Evolutionary conservation across 345 rosid species (phyloP), one percentile per base, ranked within the genome.

Genomic region (Kernera saxatilis): DNA sequence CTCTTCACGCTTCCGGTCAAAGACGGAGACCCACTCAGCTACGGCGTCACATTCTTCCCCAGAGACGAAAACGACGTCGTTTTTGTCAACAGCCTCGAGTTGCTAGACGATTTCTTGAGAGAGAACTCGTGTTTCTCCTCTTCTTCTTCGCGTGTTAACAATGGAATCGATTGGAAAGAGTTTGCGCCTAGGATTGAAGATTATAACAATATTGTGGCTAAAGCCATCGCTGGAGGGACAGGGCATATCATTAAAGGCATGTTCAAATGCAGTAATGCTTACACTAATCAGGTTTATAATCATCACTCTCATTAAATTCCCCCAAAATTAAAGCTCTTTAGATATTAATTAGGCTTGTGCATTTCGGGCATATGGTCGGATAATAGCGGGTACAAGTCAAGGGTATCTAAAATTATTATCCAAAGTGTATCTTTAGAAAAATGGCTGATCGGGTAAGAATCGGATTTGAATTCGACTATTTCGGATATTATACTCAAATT

Each of bases 141-240:
- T 5, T 58, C 75, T 5, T 25, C 83, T 3, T 55, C 66, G 7
- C 43, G 62, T 35, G 78, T 44, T 19, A 76, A 27, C 3, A 62
- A 70, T 33, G 72, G 78, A 43, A 50, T 90, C n/a, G 83, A 93
- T 6, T 93, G 96, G 96, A 88, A 81, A 66, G 90, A 87, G 81
- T 89, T 86, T 82, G 97, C 97, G 40, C 99, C 96, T 0, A 87
- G 15, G 56, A 78, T 93, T 55, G 90, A 86, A 35, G 82, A 84
- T 71, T 93, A 93, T 57, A 87, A 91, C 52, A 84, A 75, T 53
- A 27, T 89, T 74, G 77, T 91, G 58, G 91, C 97, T 18, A 85
- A 77, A 84, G 97, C 94, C 3, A 91, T 91, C 27, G 97, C 96
- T 0, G 97, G 91, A 64, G 97, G 97, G 5, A 93, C 95, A n/a